These are phyloP conservation scores for Teunomyces cretensis DNA, from an alignment of 805 yeast genomes.

Conservation along the genomic window DNA sequence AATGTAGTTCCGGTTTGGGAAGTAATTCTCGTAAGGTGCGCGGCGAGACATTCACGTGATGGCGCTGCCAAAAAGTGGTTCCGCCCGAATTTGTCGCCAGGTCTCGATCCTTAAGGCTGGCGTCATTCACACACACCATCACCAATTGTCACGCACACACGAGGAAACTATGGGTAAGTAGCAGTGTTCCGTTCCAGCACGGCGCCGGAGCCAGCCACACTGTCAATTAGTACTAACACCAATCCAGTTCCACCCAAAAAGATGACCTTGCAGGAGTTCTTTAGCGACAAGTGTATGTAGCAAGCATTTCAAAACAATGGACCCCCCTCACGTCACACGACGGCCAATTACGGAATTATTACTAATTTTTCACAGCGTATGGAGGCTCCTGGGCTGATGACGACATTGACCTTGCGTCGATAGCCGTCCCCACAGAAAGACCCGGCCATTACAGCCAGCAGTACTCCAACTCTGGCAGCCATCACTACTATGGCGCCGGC, in stretches of 20 bases:
- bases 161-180: slow-evolving; percentile 10
- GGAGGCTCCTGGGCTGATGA: slow-evolving; percentile 52
- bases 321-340: not conserved
- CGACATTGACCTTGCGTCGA: slow-evolving; percentile 44
- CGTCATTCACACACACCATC: slow-evolving; percentile 1
- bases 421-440: slow-evolving; percentile 44
- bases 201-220: not conserved
- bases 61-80: not conserved
- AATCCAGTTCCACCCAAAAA: slow-evolving; percentile 41
- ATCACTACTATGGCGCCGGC: slow-evolving; percentile 4
- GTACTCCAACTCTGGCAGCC: slow-evolving; percentile 1
- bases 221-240: slow-evolving; percentile 10
- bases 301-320: not conserved
- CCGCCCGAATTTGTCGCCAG: slow-evolving; percentile 1
- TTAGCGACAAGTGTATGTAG: slow-evolving; percentile 45
- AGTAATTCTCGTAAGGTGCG: too few species aligned
- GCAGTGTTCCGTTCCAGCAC: not conserved
- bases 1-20: too few species aligned
- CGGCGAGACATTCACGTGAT: not conserved
- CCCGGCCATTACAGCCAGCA: slow-evolving; percentile 4
- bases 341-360: not conserved
- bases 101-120: slow-evolving; percentile 4
- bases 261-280: slow-evolving; percentile 47
- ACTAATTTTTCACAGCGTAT: slow-evolving; percentile 31
- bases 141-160: slow-evolving; percentile 2